These are phyloP conservation scores for Fraxinus quadrangulata DNA, from an alignment of 257 asterid species.

Conservation along the genomic window DNA sequence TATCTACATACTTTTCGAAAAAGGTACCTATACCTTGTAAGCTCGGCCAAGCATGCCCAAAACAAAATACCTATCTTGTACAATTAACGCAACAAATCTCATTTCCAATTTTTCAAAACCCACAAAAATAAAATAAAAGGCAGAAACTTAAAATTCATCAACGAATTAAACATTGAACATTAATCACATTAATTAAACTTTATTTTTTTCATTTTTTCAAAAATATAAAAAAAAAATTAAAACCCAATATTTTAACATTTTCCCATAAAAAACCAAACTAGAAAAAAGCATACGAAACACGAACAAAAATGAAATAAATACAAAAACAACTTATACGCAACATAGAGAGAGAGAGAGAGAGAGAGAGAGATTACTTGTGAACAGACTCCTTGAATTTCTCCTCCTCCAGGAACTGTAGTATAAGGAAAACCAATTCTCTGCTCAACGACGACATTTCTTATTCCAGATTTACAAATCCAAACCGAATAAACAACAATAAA, in stretches of 20 bases:
- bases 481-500: not conserved
- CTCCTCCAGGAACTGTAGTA: constrained; percentile 63
- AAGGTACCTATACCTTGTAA: not conserved
- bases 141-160: not conserved
- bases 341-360: not conserved
- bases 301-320: not conserved
- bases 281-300: not conserved
- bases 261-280: not conserved
- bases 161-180: not conserved
- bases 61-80: not conserved
- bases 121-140: not conserved
- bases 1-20: not conserved
- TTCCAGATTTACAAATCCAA: constrained; percentile 22
- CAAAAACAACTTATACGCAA: not conserved
- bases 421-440: constrained; percentile 61
- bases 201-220: not conserved
- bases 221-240: not conserved
- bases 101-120: not conserved
- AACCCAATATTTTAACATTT: not conserved
- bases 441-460: constrained; percentile 53
- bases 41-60: not conserved
- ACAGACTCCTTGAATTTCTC: constrained; percentile 61
- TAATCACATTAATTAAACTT: not conserved
- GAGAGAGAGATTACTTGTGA: constrained; percentile 39
- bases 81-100: not conserved